Evolutionary conservation across 495 filamentous ascomycete genomes (phyloP).

Genomic region (Choiromyces venosus): DNA sequence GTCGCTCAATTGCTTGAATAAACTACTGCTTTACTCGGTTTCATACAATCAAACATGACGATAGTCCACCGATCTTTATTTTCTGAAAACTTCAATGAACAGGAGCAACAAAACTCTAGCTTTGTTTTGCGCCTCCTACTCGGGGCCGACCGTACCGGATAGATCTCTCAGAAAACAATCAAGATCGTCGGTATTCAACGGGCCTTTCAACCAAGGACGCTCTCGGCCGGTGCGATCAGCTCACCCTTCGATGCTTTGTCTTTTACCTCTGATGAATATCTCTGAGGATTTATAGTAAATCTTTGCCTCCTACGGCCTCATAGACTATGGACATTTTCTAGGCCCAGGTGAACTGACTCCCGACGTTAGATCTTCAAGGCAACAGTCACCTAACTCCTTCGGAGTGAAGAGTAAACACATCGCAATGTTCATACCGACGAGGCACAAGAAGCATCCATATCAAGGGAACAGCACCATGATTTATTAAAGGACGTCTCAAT

Average conservation of each 20-base stretch:
- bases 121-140: neutral
- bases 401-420: neutral
- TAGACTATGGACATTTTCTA: neutral
- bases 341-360: neutral
- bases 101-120: neutral
- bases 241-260: neutral
- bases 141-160: neutral
- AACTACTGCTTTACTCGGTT: conserved; percentile 12
- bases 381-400: neutral
- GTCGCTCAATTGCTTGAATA: conserved; percentile 3
- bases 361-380: neutral
- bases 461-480: neutral
- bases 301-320: neutral
- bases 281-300: neutral
- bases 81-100: neutral
- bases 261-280: neutral
- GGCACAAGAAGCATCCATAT: neutral
- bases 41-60: conserved; percentile 3
- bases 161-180: neutral
- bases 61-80: neutral
- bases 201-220: neutral
- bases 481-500: neutral
- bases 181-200: neutral
- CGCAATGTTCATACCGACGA: neutral
- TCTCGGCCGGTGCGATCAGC: neutral